Conservation (phyloP, 306 rosid species). For the Rosa chinensis region DNA sequence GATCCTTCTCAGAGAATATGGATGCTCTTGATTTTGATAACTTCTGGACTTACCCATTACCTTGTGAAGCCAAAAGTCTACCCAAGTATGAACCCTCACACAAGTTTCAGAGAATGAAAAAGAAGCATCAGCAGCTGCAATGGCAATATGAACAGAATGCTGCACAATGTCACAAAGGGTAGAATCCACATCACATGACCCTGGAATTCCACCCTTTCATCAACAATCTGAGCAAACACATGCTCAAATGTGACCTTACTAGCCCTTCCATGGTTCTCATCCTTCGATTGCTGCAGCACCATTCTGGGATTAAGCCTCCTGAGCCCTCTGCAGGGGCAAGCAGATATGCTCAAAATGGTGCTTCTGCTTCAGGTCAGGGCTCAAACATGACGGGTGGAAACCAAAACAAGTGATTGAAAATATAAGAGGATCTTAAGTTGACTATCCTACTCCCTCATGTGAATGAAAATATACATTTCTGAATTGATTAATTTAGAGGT, state of each 20-base stretch:
- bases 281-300: constrained; percentile 38
- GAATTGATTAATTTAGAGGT: too few species aligned
- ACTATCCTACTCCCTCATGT: too few species aligned
- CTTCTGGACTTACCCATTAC: too few species aligned
- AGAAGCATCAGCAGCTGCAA: background rate
- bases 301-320: constrained; percentile 23
- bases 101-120: constrained; percentile 46
- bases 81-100: constrained; percentile 31
- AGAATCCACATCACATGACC: background rate
- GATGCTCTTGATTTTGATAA: constrained; percentile 35
- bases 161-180: background rate
- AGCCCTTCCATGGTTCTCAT: constrained; percentile 38
- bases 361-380: constrained; percentile 42
- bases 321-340: constrained; percentile 35
- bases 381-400: constrained; percentile 48
- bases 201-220: constrained; percentile 33
- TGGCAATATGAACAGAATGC: background rate
- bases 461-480: too few species aligned
- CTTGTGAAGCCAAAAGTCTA: too few species aligned
- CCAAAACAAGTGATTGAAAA: constrained; percentile 30
- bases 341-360: constrained; percentile 32
- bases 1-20: constrained; percentile 6
- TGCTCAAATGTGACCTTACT: constrained; percentile 43
- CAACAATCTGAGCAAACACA: constrained; percentile 51
- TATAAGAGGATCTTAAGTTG: too few species aligned